These are phyloP conservation scores for Huntiella savannae DNA, from an alignment of 2,329 filamentous ascomycete species.

Conservation along the genomic window DNA sequence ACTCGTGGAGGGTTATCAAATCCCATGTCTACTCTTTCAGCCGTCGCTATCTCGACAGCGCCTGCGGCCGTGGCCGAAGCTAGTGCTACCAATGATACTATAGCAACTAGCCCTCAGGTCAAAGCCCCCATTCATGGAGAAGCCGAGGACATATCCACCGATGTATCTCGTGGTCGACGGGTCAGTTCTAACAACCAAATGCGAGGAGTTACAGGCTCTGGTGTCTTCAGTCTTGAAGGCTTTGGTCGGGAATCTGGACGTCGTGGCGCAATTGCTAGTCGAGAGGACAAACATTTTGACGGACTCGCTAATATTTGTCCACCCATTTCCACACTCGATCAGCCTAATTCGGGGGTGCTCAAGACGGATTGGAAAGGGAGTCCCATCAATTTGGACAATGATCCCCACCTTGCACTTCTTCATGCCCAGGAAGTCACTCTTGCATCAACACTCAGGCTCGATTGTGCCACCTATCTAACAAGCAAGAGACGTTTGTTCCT, in stretches of 20 bases:
- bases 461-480: conserved; percentile 74
- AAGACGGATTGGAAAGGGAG: conserved; percentile 80
- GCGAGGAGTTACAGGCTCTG: conserved; percentile 8
- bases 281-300: conserved; percentile 67
- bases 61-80: conserved; percentile 1
- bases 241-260: conserved; percentile 10
- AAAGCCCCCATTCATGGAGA: too few species aligned
- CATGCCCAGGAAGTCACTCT: conserved; percentile 62
- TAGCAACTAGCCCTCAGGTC: too few species aligned
- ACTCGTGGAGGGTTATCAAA: background rate
- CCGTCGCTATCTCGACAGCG: background rate
- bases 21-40: background rate
- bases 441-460: conserved; percentile 61
- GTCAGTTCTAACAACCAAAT: background rate
- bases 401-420: conserved; percentile 50
- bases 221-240: conserved; percentile 8
- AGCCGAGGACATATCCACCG: too few species aligned
- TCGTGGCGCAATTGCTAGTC: conserved; percentile 36
- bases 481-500: conserved; percentile 87
- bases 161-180: too few species aligned
- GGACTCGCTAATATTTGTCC: conserved; percentile 56
- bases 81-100: background rate
- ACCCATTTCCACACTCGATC: conserved; percentile 42
- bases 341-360: conserved; percentile 43
- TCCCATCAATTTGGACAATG: conserved; percentile 54